Evolutionary conservation across 2,329 filamentous ascomycete species (phyloP).

Genomic region (Proliferodiscus dingleyae): DNA sequence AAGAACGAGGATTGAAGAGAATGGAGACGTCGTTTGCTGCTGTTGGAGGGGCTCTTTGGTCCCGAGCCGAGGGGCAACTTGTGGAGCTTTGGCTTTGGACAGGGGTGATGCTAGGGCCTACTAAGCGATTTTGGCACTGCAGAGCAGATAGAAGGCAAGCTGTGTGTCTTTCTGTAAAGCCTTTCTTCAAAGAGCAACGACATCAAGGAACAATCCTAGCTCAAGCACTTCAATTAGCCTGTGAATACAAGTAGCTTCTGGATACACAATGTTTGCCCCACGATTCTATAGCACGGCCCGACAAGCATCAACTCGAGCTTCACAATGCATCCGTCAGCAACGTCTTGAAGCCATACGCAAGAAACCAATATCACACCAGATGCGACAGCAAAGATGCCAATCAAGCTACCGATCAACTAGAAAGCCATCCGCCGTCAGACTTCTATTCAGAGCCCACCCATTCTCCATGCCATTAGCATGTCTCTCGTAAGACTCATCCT

Average conservation of each 20-base stretch:
- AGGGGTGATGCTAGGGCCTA: too few relatives aligned
- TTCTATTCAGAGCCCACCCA: slow-evolving; percentile 26
- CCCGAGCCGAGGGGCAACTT: too few relatives aligned
- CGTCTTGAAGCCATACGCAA: slow-evolving; percentile 17
- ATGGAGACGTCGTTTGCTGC: too few relatives aligned
- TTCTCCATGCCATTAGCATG: slow-evolving; percentile 26
- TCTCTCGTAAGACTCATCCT: slow-evolving; percentile 20
- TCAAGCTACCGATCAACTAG: slow-evolving; percentile 12
- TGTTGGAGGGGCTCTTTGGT: too few relatives aligned
- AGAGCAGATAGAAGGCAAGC: too few relatives aligned
- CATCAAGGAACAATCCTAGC: too few relatives aligned
- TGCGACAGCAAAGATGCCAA: slow-evolving; percentile 25
- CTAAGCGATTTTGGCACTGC: too few relatives aligned
- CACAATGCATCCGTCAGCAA: slow-evolving; percentile 27
- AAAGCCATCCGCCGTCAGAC: slow-evolving; percentile 14
- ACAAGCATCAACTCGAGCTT: slow-evolving; percentile 15
- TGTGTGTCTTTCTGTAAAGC: too few relatives aligned
- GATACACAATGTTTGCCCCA: slow-evolving; percentile 25
- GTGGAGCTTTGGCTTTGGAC: too few relatives aligned
- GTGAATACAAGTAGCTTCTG: not conserved
- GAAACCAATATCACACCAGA: slow-evolving; percentile 17
- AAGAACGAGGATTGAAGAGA: not conserved
- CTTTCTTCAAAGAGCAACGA: too few relatives aligned
- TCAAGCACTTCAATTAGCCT: too few relatives aligned
- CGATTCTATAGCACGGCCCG: slow-evolving; percentile 18